These are phyloP conservation scores for Petunia hybrid DNA, from an alignment of 305 asterid genomes.

Conservation along the genomic window DNA sequence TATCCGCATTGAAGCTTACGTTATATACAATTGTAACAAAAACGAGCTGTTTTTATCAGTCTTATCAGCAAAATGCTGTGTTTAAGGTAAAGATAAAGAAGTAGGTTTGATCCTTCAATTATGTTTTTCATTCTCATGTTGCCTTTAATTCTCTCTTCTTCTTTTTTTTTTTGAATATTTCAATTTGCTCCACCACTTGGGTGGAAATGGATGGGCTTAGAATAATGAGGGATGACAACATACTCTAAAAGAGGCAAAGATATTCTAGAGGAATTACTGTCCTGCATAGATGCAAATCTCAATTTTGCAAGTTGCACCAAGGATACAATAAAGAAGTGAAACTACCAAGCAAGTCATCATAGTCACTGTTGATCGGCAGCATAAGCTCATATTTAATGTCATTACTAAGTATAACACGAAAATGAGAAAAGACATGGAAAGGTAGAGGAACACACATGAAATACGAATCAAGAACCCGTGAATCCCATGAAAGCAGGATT, in stretches of 20 bases:
- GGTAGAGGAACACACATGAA: no score
- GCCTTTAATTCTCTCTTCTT: not conserved
- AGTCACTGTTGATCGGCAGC: no score
- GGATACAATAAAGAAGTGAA: no score
- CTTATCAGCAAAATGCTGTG: conserved; percentile 17
- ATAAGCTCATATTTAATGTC: no score
- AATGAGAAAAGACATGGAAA: no score
- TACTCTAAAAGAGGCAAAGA: not conserved
- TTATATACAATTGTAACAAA: not conserved
- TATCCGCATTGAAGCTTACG: not conserved
- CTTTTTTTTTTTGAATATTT: not conserved
- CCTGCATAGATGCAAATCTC: no score
- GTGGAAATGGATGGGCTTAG: not conserved
- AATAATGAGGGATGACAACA: not conserved
- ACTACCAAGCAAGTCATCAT: no score
- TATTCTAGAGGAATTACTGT: not conserved
- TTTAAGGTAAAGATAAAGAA: not conserved
- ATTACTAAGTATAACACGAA: no score
- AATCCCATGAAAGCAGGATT: no score
- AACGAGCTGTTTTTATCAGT: not conserved
- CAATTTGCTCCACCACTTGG: not conserved
- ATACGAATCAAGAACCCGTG: no score
- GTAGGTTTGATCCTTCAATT: not conserved
- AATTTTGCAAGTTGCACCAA: no score
- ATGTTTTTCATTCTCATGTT: conserved; percentile 19